These are phyloP conservation scores for Xylariaceae sp. DNA, from an alignment of 2,329 filamentous ascomycete species.

Conservation along the genomic window DNA sequence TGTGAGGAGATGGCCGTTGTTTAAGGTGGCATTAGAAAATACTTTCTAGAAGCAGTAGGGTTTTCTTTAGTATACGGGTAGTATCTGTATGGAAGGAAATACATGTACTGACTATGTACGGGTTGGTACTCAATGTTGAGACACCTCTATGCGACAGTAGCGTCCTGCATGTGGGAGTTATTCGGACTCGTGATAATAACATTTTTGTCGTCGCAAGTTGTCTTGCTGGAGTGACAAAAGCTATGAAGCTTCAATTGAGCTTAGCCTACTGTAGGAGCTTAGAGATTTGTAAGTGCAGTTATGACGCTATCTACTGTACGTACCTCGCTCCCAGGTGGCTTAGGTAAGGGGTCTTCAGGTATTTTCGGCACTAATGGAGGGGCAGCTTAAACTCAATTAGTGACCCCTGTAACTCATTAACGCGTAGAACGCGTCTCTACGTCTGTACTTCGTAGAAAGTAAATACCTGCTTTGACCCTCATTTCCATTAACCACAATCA, in stretches of 20 bases:
- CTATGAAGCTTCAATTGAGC: background rate
- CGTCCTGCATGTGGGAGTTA: slow-evolving; percentile 26
- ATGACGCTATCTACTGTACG: background rate
- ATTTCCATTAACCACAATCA: too few species aligned
- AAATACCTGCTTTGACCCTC: too few species aligned
- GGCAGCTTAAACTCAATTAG: slow-evolving; percentile 7
- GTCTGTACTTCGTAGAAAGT: too few species aligned
- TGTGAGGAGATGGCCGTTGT: slow-evolving; percentile 57
- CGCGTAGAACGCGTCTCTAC: slow-evolving; percentile 35
- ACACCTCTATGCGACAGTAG: slow-evolving; percentile 39
- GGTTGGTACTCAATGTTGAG: slow-evolving; percentile 54
- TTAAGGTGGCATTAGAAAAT: slow-evolving; percentile 51
- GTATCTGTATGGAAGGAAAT: too few species aligned
- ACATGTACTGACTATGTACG: slow-evolving; percentile 54
- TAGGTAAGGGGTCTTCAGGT: background rate
- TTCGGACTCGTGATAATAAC: slow-evolving; percentile 36
- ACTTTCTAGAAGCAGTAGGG: slow-evolving; percentile 52
- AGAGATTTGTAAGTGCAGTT: background rate
- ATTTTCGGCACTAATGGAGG: slow-evolving; percentile 2
- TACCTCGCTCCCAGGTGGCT: too few species aligned
- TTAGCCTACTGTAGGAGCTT: background rate
- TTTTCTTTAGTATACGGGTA: background rate
- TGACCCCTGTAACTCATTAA: slow-evolving; percentile 28
- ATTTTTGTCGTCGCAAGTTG: slow-evolving; percentile 31
- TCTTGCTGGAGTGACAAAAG: background rate